These are phyloP conservation scores for Umbelopsis sp. DNA, from an alignment of 371 early-diverging fungal genomes.

Conservation along the genomic window DNA sequence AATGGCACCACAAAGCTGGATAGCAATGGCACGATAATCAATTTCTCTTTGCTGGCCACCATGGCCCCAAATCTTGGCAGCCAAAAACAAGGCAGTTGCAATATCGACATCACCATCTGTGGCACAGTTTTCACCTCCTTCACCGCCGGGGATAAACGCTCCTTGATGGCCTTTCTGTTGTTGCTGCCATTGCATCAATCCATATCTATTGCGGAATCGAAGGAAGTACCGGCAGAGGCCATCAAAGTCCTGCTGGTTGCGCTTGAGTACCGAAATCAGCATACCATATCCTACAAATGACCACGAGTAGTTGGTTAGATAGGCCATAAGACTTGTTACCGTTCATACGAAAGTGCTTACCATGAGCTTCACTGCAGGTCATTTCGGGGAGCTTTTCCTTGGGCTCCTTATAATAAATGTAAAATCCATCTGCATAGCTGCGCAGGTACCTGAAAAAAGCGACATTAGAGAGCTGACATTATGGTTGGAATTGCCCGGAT, in stretches of 20 bases:
- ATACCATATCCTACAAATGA: conserved; percentile 58
- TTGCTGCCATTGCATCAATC: conserved; percentile 72
- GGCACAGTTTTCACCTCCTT: conserved; percentile 61
- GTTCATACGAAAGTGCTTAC: conserved; percentile 24
- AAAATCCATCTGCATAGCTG: conserved; percentile 44
- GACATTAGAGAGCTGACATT: not conserved
- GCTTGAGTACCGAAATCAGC: conserved; percentile 62
- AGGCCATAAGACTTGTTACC: not conserved
- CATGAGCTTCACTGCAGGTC: conserved; percentile 59
- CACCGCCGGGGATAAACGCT: conserved; percentile 48
- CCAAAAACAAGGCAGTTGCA: conserved; percentile 60
- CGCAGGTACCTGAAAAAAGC: conserved; percentile 42
- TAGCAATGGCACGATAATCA: conserved; percentile 54
- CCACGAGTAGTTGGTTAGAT: not conserved
- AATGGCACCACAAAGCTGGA: conserved; percentile 49
- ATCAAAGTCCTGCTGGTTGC: conserved; percentile 65
- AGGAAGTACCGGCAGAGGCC: conserved; percentile 61
- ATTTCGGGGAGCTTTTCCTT: conserved; percentile 42
- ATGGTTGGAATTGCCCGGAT: not conserved
- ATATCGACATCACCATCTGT: conserved; percentile 70
- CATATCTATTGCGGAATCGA: conserved; percentile 56
- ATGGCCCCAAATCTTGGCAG: conserved; percentile 58
- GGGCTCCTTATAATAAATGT: conserved; percentile 53
- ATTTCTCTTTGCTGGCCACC: conserved; percentile 52
- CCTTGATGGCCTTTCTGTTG: conserved; percentile 33